A percentile compares a stretch with the other conserved stretches of the same genome.
phyloP scores from a whole-genome alignment of 2,329 filamentous ascomycete genomes.

The Aspergillus sp. region DNA sequence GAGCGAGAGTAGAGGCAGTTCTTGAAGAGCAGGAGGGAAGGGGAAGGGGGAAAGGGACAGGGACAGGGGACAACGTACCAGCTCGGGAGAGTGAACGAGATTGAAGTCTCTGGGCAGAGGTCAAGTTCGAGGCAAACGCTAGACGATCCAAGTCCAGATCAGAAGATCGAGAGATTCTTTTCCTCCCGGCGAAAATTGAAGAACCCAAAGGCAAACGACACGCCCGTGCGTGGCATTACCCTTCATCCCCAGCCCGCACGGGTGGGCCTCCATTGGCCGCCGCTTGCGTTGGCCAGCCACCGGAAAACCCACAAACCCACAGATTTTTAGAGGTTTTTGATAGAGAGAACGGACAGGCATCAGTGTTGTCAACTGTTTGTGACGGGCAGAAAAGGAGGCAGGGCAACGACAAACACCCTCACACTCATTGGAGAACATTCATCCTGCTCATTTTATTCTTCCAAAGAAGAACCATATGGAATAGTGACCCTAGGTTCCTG shows the following conservation, averaged over 20 bases:
- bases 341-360: neutral
- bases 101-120: neutral
- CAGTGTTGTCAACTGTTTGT: too few species aligned
- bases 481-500: too few species aligned
- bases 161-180: slow-evolving; percentile 20
- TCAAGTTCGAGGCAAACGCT: slow-evolving; percentile 12
- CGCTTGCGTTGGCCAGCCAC: neutral
- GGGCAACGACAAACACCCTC: too few species aligned
- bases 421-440: too few species aligned
- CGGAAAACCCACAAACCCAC: neutral
- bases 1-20: neutral
- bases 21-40: neutral
- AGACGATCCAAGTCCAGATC: slow-evolving; percentile 29
- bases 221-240: neutral
- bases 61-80: neutral
- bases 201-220: neutral
- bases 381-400: too few species aligned
- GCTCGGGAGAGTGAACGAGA: neutral
- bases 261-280: neutral
- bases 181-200: slow-evolving; percentile 3
- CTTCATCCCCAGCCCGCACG: neutral
- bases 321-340: neutral
- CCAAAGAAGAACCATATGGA: too few species aligned
- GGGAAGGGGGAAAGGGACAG: neutral
- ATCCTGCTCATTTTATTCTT: too few species aligned